Evolutionary conservation across 768 basidiomycete species (phyloP).

Genomic region (Boletus sp.): DNA sequence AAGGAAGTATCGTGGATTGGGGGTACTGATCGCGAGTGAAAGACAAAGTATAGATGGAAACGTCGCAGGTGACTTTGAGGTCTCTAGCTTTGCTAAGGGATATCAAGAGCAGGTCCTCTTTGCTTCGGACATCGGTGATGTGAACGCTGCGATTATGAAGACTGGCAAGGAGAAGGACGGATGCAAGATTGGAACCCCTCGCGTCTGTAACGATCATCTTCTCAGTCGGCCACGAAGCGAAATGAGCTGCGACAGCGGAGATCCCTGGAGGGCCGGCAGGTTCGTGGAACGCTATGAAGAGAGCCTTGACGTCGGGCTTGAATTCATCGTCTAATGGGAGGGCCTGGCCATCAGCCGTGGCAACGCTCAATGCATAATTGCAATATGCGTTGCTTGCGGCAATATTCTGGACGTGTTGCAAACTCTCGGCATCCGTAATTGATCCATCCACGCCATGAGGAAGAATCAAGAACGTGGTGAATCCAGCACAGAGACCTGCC

Average conservation of each 20-base stretch:
- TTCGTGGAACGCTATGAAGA: slow-evolving; percentile 80
- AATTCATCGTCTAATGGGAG: slow-evolving; percentile 68
- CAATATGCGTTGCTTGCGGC: slow-evolving; percentile 68
- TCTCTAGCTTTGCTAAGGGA: slow-evolving; percentile 92
- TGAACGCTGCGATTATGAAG: slow-evolving; percentile 88
- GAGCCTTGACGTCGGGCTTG: slow-evolving; percentile 74
- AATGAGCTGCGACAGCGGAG: slow-evolving; percentile 79
- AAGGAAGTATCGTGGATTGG: slow-evolving; percentile 61
- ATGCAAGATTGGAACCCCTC: slow-evolving; percentile 87
- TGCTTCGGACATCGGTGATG: slow-evolving; percentile 82
- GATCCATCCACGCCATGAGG: slow-evolving; percentile 62
- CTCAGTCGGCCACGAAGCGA: slow-evolving; percentile 85
- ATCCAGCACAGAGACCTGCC: slow-evolving; percentile 86
- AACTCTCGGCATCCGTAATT: slow-evolving; percentile 64
- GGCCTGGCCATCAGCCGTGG: slow-evolving; percentile 70
- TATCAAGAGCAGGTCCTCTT: slow-evolving; percentile 87
- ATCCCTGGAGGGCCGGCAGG: slow-evolving; percentile 52
- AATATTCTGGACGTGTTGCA: slow-evolving; percentile 69
- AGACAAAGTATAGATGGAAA: slow-evolving; percentile 89
- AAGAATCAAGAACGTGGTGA: slow-evolving; percentile 80
- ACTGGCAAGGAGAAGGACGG: slow-evolving; percentile 90
- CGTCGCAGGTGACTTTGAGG: slow-evolving; percentile 94
- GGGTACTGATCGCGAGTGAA: slow-evolving; percentile 78
- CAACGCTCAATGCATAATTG: slow-evolving; percentile 83
- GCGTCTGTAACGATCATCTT: slow-evolving; percentile 96